Conservation (phyloP, 108 stramenopile genomes). For the Skeletonema costatum region DNA sequence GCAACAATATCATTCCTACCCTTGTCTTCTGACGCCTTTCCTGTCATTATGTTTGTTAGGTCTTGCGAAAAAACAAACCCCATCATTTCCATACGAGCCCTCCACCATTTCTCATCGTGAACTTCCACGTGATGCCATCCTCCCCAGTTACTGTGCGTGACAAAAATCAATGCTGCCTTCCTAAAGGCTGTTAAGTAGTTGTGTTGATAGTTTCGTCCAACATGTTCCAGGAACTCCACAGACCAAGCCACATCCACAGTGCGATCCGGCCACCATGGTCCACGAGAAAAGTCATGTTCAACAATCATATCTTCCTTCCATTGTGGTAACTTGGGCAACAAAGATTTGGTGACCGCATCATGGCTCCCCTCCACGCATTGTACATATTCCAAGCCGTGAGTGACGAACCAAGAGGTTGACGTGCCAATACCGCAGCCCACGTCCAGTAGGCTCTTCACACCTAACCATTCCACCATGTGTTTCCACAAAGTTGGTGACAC, state of each 20-base stretch:
- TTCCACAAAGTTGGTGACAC: conserved; percentile 66
- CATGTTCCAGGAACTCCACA: conserved; percentile 73
- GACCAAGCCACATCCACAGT: conserved; percentile 84
- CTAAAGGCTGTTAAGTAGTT: conserved; percentile 82
- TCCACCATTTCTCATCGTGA: conserved; percentile 73
- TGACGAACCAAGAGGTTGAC: conserved; percentile 68
- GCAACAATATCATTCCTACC: conserved; percentile 8
- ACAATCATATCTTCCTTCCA: conserved; percentile 19
- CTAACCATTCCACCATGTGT: conserved; percentile 39
- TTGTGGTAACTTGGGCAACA: conserved; percentile 50
- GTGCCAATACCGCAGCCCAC: conserved; percentile 85
- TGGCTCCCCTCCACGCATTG: conserved; percentile 83
- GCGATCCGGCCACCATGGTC: conserved; percentile 86
- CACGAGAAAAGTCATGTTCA: conserved; percentile 61
- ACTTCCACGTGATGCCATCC: conserved; percentile 73
- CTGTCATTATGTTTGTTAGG: conserved; percentile 45
- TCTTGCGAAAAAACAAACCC: conserved; percentile 58
- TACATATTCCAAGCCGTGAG: conserved; percentile 59
- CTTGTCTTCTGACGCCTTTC: conserved; percentile 34
- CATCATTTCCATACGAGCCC: conserved; percentile 54
- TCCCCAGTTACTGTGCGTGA: conserved; percentile 67
- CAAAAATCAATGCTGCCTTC: conserved; percentile 82
- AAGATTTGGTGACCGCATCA: conserved; percentile 64
- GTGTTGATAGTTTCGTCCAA: conserved; percentile 67
- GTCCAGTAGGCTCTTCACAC: conserved; percentile 74